These are phyloP conservation scores for Microbotryomycetes sp. DNA, from an alignment of 1,284 basidiomycete genomes.

Conservation along the genomic window DNA sequence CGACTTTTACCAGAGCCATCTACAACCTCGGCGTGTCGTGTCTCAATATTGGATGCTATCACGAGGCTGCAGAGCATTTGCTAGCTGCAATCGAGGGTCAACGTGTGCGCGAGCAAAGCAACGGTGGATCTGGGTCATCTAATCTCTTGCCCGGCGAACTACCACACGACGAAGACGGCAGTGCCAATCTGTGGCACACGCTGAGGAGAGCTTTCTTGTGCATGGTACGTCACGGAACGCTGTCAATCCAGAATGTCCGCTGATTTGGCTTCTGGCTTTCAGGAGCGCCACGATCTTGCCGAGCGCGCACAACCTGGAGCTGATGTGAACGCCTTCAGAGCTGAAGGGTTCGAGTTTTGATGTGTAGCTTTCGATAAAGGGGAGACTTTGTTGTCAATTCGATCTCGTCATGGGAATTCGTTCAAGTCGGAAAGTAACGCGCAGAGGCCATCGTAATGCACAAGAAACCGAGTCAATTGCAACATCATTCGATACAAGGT, in stretches of 20 bases:
- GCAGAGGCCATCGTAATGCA: too few species aligned
- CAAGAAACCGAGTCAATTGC: too few species aligned
- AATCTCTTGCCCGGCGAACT: slow-evolving; percentile 33
- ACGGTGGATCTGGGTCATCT: slow-evolving; percentile 13
- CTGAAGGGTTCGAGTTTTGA: slow-evolving; percentile 37
- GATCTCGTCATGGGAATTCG: too few species aligned
- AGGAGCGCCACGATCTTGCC: slow-evolving; percentile 45
- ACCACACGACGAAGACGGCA: slow-evolving; percentile 56
- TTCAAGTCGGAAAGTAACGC: too few species aligned
- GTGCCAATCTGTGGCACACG: slow-evolving; percentile 85
- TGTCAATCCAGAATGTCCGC: neutral
- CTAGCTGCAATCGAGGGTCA: slow-evolving; percentile 82
- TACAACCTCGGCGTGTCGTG: slow-evolving; percentile 69
- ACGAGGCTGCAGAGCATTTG: slow-evolving; percentile 96
- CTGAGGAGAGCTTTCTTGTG: slow-evolving; percentile 70
- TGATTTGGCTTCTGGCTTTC: neutral
- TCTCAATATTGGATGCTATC: slow-evolving; percentile 88
- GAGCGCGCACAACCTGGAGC: slow-evolving; percentile 32
- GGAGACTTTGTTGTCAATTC: neutral
- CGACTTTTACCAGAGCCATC: slow-evolving; percentile 93
- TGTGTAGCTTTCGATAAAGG: neutral
- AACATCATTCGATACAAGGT: too few species aligned
- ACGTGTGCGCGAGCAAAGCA: slow-evolving; percentile 42
- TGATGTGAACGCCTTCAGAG: slow-evolving; percentile 29
- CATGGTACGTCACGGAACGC: slow-evolving; percentile 43